These are phyloP conservation scores for Plasmodium yoelii DNA, from an alignment of 169 alveolate genomes.

Conservation along the genomic window DNA sequence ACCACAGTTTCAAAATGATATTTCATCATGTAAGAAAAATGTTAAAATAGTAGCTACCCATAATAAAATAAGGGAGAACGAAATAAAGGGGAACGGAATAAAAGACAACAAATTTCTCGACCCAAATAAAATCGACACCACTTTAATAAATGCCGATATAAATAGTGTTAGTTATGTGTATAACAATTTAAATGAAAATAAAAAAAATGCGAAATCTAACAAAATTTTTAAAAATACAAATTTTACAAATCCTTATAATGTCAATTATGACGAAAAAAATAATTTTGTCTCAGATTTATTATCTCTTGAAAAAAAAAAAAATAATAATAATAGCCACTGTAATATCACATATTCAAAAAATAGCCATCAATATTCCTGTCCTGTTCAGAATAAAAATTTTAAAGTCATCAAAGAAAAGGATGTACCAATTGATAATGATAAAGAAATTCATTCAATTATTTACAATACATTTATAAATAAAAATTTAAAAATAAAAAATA, in stretches of 20 bases:
- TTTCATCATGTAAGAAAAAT: background rate
- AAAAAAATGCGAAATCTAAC: background rate
- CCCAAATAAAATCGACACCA: constrained; percentile 25
- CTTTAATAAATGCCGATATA: constrained; percentile 26
- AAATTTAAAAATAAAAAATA: constrained; percentile 11
- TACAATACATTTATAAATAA: constrained; percentile 36
- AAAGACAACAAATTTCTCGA: constrained; percentile 1
- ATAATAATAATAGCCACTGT: constrained; percentile 12
- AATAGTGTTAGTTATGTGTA: constrained; percentile 48
- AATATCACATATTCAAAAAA: background rate
- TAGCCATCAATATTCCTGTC: no score
- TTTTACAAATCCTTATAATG: background rate
- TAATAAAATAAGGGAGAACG: no score
- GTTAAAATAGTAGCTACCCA: background rate
- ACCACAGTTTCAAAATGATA: no score
- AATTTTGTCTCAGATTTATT: constrained; percentile 1
- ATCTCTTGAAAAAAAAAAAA: constrained; percentile 23
- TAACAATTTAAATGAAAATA: constrained; percentile 17
- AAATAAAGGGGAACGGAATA: no score
- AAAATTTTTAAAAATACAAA: no score
- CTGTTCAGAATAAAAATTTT: no score
- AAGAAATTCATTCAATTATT: constrained; percentile 16
- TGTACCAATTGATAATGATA: constrained; percentile 9
- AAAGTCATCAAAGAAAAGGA: background rate
- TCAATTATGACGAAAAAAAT: background rate